Base-by-base conservation (phyloP, 192 early-diverging fungal species). In the Mortierella hygrophila region DNA sequence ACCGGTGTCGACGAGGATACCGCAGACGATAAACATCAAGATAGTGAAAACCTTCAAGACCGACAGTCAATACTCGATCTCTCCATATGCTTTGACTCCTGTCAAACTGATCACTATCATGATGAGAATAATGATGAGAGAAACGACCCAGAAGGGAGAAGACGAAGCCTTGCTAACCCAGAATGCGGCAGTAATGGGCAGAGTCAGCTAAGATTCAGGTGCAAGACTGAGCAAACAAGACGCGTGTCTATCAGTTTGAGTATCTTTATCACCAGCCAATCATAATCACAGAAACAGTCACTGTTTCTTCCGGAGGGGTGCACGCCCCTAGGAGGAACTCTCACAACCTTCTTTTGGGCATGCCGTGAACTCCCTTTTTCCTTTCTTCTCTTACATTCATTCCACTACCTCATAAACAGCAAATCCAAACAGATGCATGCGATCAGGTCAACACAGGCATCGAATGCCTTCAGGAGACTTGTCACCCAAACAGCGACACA, bases 401-500 rank as follows among this genome's bases (percentile, higher is more conserved):
- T 40, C 26, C 42, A 41, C 6, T 18, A 21, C 35, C 32, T n/a
- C 5, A n/a, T 23, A 60, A 10, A 60, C n/a, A 6, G 29, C 23
- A 29, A 46, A 15, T 0, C 1, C 44, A 2, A 46, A 11, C 55
- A 18, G 16, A 81, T 81, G 80, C 80, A 81, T 42, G 73, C 80
- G 3, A 70, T 81, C n/a, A 70, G 74, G 54, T 44, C 68, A 55
- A 75, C 23, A 68, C 65, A 60, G 15, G 52, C 74, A 7, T 6
- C 68, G 46, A 44, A 60, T 37, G 74, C 68, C 32, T 7, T 76
- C 20, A 46, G 41, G 11, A 68, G 79, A 32, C 26, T 79, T 9
- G 72, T 26, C 7, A 11, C 54, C 32, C 70, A 44, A 15, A 37
- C 42, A 10, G 46, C 0, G 35, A 21, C 26, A 16, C n/a, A 26